These are phyloP conservation scores for Penicillium corylophilum DNA, from an alignment of 2,329 filamentous ascomycete species.

Conservation along the genomic window DNA sequence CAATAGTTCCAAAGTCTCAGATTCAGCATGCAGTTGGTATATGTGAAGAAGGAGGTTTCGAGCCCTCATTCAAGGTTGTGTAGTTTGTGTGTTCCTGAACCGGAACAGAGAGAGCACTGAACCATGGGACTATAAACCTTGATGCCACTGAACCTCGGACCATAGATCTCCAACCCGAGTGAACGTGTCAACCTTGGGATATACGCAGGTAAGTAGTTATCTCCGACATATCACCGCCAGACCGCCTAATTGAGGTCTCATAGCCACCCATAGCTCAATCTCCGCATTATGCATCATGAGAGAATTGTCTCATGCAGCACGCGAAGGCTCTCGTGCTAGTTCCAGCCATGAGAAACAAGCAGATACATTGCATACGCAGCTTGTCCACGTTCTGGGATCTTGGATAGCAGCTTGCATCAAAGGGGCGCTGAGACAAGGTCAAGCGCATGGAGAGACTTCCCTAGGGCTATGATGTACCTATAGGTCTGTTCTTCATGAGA, in stretches of 20 bases:
- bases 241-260: neutral
- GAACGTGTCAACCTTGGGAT: neutral
- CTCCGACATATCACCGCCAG: neutral
- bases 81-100: neutral
- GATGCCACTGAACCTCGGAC: neutral
- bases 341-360: neutral
- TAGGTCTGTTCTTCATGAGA: no score
- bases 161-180: neutral
- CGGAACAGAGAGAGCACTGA: neutral
- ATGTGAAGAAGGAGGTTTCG: no score
- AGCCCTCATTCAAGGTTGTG: neutral
- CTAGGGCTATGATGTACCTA: no score
- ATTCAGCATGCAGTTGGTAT: no score
- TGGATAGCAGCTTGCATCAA: neutral
- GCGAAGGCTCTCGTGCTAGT: neutral
- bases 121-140: neutral
- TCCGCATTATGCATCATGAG: neutral
- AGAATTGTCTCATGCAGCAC: neutral
- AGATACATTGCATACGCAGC: neutral
- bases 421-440: neutral
- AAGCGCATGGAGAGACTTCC: neutral
- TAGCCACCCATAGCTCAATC: neutral
- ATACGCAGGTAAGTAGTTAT: no score
- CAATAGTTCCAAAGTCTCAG: neutral
- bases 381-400: conserved; percentile 8